Percentiles rank a stretch among this genome's conserved stretches.
These are phyloP conservation scores for Claviceps africana DNA, from an alignment of 2,329 filamentous ascomycete genomes.

Conservation along the genomic window DNA sequence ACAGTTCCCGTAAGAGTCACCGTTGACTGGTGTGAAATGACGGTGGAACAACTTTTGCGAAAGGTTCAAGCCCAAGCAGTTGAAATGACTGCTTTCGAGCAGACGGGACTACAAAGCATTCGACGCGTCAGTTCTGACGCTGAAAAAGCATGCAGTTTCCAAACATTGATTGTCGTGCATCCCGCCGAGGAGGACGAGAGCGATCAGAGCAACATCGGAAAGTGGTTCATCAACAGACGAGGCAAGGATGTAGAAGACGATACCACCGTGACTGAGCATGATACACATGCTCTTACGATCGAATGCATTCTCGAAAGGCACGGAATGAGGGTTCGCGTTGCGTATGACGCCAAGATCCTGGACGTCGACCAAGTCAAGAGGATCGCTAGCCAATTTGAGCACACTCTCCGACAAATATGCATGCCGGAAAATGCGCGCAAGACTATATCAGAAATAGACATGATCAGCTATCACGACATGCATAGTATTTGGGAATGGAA, in stretches of 20 bases:
- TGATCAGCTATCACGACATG: conserved; percentile 2
- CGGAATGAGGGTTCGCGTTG: neutral
- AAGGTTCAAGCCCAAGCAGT: conserved; percentile 9
- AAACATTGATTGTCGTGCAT: conserved; percentile 9
- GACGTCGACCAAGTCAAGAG: neutral
- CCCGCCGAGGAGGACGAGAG: conserved; percentile 3
- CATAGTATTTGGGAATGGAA: conserved; percentile 7
- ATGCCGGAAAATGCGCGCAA: neutral
- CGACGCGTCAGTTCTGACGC: conserved; percentile 3
- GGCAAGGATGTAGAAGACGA: conserved; percentile 1
- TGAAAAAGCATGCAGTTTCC: conserved; percentile 6
- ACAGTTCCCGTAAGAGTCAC: conserved; percentile 14
- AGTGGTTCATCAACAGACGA: neutral
- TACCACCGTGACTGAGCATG: conserved; percentile 3
- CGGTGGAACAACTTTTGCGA: conserved; percentile 27
- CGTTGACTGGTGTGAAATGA: conserved; percentile 14
- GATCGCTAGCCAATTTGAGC: neutral
- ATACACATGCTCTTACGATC: neutral
- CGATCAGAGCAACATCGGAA: neutral
- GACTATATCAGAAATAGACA: neutral
- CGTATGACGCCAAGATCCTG: neutral
- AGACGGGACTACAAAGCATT: conserved; percentile 9
- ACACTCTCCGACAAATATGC: conserved; percentile 2
- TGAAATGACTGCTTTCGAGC: conserved; percentile 7
- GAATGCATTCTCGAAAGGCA: neutral